A percentile compares a stretch with the other conserved stretches of the same genome.
Conservation (phyloP, 1,284 basidiomycete species). For the Papiliotrema flavescens region DNA sequence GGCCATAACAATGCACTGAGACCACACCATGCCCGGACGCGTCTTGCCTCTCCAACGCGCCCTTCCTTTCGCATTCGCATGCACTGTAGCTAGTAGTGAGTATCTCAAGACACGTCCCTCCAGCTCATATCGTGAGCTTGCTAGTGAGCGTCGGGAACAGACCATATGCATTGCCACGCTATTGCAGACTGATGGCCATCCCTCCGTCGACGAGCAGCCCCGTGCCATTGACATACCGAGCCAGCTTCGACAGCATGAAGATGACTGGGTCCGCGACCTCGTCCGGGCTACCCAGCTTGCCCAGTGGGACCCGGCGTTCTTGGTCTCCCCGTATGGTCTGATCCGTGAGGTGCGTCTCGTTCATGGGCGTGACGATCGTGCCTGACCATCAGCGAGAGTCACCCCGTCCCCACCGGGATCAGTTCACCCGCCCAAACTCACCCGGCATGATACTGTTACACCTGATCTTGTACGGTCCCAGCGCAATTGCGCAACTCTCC, state of each 20-base stretch:
- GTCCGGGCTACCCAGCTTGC: constrained; percentile 67
- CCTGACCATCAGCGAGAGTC: constrained; percentile 44
- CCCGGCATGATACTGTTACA: constrained; percentile 55
- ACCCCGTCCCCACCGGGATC: neutral
- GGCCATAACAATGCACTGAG: too few relatives aligned
- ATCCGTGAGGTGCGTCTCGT: constrained; percentile 68
- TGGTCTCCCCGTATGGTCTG: constrained; percentile 61
- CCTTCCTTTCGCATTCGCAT: too few relatives aligned
- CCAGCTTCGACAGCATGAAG: constrained; percentile 70
- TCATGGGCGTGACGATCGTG: constrained; percentile 71
- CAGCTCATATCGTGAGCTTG: too few relatives aligned
- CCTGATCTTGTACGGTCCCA: constrained; percentile 70
- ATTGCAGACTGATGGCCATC: constrained; percentile 73
- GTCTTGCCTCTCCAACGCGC: too few relatives aligned
- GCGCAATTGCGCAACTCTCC: constrained; percentile 74
- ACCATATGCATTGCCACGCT: constrained; percentile 4
- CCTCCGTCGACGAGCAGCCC: constrained; percentile 70
- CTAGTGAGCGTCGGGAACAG: too few relatives aligned
- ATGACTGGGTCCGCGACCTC: constrained; percentile 74
- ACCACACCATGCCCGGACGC: too few relatives aligned
- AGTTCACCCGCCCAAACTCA: constrained; percentile 11
- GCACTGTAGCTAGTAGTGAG: too few relatives aligned
- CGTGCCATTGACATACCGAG: constrained; percentile 56
- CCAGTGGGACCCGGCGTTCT: constrained; percentile 64
- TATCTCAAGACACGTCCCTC: too few relatives aligned